Percentiles rank a stretch among this genome's conserved stretches.
phyloP scores from a whole-genome alignment of 768 basidiomycete genomes.

The Boletus subcaerulescens region DNA sequence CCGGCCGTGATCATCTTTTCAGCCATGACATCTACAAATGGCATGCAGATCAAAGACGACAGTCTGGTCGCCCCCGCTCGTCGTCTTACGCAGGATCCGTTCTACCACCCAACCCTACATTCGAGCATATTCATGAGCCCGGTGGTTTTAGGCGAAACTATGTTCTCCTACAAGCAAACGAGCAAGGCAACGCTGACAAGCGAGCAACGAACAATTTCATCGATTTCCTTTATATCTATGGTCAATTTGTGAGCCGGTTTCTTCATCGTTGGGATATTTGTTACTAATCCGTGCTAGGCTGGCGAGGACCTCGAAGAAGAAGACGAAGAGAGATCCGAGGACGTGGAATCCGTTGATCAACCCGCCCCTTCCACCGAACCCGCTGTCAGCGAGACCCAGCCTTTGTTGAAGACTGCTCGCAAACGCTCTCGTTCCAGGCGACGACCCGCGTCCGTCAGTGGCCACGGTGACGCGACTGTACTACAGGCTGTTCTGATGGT shows the following conservation, averaged over 20 bases:
- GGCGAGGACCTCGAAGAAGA: slow-evolving; percentile 93
- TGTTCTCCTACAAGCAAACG: slow-evolving; percentile 66
- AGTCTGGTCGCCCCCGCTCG: slow-evolving; percentile 60
- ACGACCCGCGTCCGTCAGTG: slow-evolving; percentile 52
- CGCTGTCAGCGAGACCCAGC: slow-evolving; percentile 46
- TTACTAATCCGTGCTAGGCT: slow-evolving; percentile 48
- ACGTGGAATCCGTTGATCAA: slow-evolving; percentile 47
- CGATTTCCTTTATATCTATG: slow-evolving; percentile 92
- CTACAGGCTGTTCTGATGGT: slow-evolving; percentile 94
- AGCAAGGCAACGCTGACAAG: slow-evolving; percentile 58
- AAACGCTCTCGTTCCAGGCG: slow-evolving; percentile 55
- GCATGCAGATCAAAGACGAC: slow-evolving; percentile 71
- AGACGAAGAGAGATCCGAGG: slow-evolving; percentile 64
- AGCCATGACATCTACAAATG: slow-evolving; percentile 96
- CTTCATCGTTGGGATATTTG: background rate
- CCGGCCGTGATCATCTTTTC: slow-evolving; percentile 14
- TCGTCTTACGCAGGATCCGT: slow-evolving; percentile 63
- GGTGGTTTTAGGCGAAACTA: slow-evolving; percentile 94
- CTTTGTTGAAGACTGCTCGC: slow-evolving; percentile 46
- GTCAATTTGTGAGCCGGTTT: slow-evolving; percentile 79
- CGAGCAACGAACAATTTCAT: slow-evolving; percentile 82
- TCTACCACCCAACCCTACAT: slow-evolving; percentile 62
- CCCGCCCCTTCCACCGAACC: slow-evolving; percentile 7
- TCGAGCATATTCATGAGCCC: slow-evolving; percentile 93
- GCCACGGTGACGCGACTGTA: slow-evolving; percentile 84